These are phyloP conservation scores for Scleromitrula shiraiana DNA, from an alignment of 2,329 filamentous ascomycete genomes.

Conservation along the genomic window DNA sequence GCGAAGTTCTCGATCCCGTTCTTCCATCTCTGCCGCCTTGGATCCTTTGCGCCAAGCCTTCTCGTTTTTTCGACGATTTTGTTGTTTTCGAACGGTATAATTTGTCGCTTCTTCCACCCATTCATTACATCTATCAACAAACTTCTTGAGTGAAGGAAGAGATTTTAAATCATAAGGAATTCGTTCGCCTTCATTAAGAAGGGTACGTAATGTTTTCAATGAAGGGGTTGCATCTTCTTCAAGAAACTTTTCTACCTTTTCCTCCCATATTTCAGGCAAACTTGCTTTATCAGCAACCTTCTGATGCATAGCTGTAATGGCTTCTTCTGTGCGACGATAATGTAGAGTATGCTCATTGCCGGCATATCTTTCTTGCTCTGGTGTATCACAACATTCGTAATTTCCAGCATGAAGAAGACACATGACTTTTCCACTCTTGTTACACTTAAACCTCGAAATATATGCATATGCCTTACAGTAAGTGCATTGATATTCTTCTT, in stretches of 20 bases:
- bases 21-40: constrained; percentile 75
- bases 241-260: constrained; percentile 78
- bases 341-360: constrained; percentile 66
- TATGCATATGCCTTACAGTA: constrained; percentile 92
- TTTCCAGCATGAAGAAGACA: constrained; percentile 77
- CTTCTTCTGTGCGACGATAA: constrained; percentile 69
- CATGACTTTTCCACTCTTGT: constrained; percentile 69
- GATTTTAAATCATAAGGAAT: constrained; percentile 86
- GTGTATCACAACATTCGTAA: constrained; percentile 69
- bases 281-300: constrained; percentile 82
- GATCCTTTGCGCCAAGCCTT: constrained; percentile 71
- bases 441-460: constrained; percentile 81
- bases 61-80: constrained; percentile 92
- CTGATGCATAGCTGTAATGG: constrained; percentile 56
- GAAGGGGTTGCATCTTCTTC: constrained; percentile 78
- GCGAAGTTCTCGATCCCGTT: constrained; percentile 74
- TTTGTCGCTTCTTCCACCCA: constrained; percentile 97
- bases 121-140: constrained; percentile 93
- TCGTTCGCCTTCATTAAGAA: constrained; percentile 90
- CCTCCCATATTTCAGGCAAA: constrained; percentile 80
- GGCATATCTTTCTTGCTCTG: constrained; percentile 57
- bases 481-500: constrained; percentile 87
- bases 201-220: constrained; percentile 73
- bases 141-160: constrained; percentile 72
- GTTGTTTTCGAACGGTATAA: constrained; percentile 95